Conservation (phyloP, 148 eudicot species). For the Cornus suecica region DNA sequence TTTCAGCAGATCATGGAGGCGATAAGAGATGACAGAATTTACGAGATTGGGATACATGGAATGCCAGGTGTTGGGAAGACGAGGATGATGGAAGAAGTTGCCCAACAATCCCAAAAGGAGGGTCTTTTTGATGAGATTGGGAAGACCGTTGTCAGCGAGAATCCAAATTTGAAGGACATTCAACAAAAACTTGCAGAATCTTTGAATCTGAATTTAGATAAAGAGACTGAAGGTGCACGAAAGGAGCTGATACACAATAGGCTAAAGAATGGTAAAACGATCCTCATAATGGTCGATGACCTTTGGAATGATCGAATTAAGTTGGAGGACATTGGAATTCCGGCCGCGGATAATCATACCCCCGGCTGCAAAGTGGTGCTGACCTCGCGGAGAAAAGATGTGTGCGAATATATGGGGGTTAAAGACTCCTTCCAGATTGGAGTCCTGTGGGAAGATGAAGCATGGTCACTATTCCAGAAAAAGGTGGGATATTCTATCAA, state of each 20-base stretch:
- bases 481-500: too few relatives aligned
- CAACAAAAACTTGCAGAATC: background rate
- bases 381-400: too few relatives aligned
- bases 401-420: conserved; percentile 15
- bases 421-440: background rate
- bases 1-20: background rate
- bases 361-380: too few relatives aligned
- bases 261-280: too few relatives aligned
- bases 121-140: background rate
- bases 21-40: background rate
- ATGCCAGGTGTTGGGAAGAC: conserved; percentile 12
- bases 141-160: background rate
- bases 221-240: too few relatives aligned
- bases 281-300: conserved; percentile 20
- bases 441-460: rapidly evolving
- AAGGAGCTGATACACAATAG: too few relatives aligned
- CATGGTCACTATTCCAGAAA: too few relatives aligned
- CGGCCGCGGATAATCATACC: too few relatives aligned
- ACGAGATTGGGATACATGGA: conserved; percentile 7
- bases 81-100: background rate
- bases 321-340: too few relatives aligned
- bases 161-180: background rate
- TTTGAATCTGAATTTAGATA: background rate
- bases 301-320: conserved; percentile 12
- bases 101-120: too few relatives aligned